Base-by-base conservation (phyloP, 192 early-diverging fungal species). In the Hyaloraphidium curvatum region DNA sequence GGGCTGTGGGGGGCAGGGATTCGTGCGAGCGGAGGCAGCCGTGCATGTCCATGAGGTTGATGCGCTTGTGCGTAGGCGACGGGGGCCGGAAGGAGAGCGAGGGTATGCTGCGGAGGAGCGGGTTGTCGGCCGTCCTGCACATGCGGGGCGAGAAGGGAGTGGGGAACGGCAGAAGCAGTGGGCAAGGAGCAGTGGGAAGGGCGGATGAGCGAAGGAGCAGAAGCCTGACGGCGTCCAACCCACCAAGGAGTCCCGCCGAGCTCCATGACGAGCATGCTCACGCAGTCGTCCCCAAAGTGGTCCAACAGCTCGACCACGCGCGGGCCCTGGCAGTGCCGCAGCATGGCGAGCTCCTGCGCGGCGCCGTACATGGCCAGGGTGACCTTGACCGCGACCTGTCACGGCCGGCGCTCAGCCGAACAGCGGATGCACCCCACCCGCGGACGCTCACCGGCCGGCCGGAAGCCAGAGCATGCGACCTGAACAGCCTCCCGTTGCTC, bases 361-460 rank as follows among this genome's bases (percentile, higher is more conserved):
- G 43, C 43, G 25, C 43, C 43, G 23, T 48, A 48, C 43, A 48
- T 48, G 19, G 43, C 43, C 17, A 48, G 43, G 4, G 43, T 48
- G 23, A 48, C 19, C 19, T 48, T 48, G 43, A 48, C 43, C 7
- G 43, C 43, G 11, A 48, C 43, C 43, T 48, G 23, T 25, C 7
- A 19, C 7, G 11, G 11, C 5, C 7, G 23, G 43, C 25, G 43
- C 19, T 7, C 23, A 25, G 43, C 23, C 14, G 7, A 22, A 5
- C 7, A 21, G 19, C 14, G 43, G 7, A 48, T 5, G 43, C 43
- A 48, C 23, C 14, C 4, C 5, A 19, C 43, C 5, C 11, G 9
- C 19, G 14, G 5, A 19, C 7, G 25, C 43, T 21, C 23, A 48
- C 43, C 19, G 7, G 14, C 14, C 17, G 17, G 43, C 43, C 43